Base-by-base conservation (phyloP, 768 basidiomycete species). In the Terana coerulea region DNA sequence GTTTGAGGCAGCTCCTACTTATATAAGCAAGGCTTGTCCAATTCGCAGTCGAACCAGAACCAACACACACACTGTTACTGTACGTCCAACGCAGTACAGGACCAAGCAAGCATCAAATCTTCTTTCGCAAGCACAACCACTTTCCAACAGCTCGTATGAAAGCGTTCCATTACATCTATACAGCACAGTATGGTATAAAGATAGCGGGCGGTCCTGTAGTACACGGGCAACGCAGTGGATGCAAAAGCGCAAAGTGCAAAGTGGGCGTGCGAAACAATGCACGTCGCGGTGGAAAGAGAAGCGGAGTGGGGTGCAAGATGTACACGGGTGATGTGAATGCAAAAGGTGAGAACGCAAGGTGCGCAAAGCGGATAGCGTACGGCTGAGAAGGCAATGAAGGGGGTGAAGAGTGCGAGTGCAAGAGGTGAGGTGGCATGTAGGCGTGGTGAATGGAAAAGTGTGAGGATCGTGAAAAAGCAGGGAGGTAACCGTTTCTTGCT, bases 131-230 rank as follows among this genome's bases (percentile, higher is more conserved):
- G 39, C 39, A 40, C 25, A 8, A 40, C 21, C 25, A 21, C 6
- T 40, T 40, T 21, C 21, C 39, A 21, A 40, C 39, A 5, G 39
- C 39, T 7, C 39, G 25, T 30, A 44, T 29, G 43, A 44, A 19
- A 44, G 43, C 43, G 31, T 44, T 14, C 31, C 43, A 44, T 44
- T 44, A 44, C 43, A 30, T 44, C 43, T 44, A 44, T 19, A 44
- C 31, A 44, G 43, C 43, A 44, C 43, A 44, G 43, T 44, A 44
- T 29, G 43, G 29, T 44, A 44, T 28, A 17, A 17, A 30, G 14
- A 22, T 6, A n/a, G 29, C 28, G n/a, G 29, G 26, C 11, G 39
- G n/a, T 22, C 11, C n/a, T 11, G 3, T 11, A n/a, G 11, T 17
- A 29, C 31, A 10, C n/a, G 19, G 14, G 26, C 22, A 30, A 44